Evolutionary conservation across 2,329 filamentous ascomycete species (phyloP).

Genomic region (Hymenoscyphus fraxineus): DNA sequence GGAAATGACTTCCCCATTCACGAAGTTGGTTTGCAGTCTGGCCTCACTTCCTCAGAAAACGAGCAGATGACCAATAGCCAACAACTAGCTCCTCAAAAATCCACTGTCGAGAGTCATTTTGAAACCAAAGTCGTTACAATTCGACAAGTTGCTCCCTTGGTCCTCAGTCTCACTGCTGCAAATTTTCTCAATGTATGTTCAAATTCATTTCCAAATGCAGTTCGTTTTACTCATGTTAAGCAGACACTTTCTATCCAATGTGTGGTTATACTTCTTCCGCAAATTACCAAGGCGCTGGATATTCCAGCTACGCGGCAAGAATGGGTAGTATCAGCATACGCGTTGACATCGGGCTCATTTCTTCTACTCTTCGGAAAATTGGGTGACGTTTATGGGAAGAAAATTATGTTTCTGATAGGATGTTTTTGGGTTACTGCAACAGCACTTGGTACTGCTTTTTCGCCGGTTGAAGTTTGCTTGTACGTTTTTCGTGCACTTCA

Average conservation of each 20-base stretch:
- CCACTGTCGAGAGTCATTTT: constrained; percentile 9
- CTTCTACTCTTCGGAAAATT: constrained; percentile 49
- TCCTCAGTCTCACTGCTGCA: constrained; percentile 27
- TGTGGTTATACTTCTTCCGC: constrained; percentile 52
- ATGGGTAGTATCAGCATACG: constrained; percentile 36
- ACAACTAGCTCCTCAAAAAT: constrained; percentile 1
- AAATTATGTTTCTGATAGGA: constrained; percentile 44
- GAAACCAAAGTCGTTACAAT: constrained; percentile 23
- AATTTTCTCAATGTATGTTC: constrained; percentile 28
- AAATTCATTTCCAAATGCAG: not conserved
- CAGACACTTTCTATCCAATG: constrained; percentile 56
- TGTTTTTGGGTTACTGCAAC: constrained; percentile 58
- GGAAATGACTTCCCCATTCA: not conserved
- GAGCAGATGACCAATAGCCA: constrained; percentile 6
- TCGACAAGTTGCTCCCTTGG: constrained; percentile 28
- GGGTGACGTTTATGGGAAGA: constrained; percentile 47
- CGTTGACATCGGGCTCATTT: constrained; percentile 45
- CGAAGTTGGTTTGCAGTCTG: not conserved
- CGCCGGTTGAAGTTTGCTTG: constrained; percentile 64
- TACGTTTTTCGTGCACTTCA: constrained; percentile 64
- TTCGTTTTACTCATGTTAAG: not conserved
- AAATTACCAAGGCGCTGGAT: constrained; percentile 25
- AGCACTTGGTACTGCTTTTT: constrained; percentile 58
- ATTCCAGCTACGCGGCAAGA: constrained; percentile 31
- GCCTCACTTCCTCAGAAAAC: constrained; percentile 2